Conservation (phyloP, 179 eudicot species). For the Gypsophila paniculata region DNA sequence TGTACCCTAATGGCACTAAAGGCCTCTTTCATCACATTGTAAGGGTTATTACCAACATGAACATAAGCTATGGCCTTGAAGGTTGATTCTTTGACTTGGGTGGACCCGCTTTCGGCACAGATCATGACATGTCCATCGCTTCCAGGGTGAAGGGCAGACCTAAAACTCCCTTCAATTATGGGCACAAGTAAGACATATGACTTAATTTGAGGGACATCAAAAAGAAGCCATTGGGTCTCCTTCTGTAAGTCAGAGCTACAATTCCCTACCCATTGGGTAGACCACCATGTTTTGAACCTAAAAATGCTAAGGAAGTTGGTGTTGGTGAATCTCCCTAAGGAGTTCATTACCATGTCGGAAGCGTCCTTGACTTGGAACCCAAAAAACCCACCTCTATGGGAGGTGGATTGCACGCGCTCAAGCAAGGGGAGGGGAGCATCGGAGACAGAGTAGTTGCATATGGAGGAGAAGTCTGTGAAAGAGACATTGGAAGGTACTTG, state of each 20-base stretch:
- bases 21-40: constrained; percentile 61
- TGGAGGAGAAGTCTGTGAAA: constrained; percentile 41
- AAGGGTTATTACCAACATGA: constrained; percentile 57
- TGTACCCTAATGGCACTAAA: constrained; percentile 52
- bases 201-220: constrained; percentile 48
- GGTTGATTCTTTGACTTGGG: constrained; percentile 31
- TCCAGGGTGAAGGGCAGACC: constrained; percentile 59
- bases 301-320: constrained; percentile 58
- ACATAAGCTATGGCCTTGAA: constrained; percentile 56
- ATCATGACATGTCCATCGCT: constrained; percentile 40
- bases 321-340: constrained; percentile 45
- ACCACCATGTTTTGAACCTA: constrained; percentile 79
- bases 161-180: constrained; percentile 45
- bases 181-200: constrained; percentile 54
- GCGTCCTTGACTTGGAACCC: constrained; percentile 42
- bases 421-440: constrained; percentile 42
- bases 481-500: constrained; percentile 49
- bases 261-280: constrained; percentile 66
- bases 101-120: constrained; percentile 58
- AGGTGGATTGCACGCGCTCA: constrained; percentile 38
- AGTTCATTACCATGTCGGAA: constrained; percentile 38
- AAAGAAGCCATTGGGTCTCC: constrained; percentile 64
- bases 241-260: constrained; percentile 55
- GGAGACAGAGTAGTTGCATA: constrained; percentile 39
- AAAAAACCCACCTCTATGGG: constrained; percentile 50